These are phyloP conservation scores for Suhomyces kunorum DNA, from an alignment of 1,139 yeast species.

Conservation along the genomic window DNA sequence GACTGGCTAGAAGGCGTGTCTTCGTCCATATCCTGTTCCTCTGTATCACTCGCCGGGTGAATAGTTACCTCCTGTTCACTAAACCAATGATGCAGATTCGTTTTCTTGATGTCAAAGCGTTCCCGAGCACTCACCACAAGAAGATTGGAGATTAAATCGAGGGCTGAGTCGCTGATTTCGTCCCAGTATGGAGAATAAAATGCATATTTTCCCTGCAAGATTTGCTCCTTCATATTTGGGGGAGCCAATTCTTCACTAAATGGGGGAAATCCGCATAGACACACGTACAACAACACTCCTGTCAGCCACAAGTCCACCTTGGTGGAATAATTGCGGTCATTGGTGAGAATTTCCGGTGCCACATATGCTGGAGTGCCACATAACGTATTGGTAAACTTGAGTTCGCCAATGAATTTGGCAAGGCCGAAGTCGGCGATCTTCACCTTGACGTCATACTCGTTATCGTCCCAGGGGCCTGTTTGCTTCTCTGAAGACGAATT, in stretches of 20 bases:
- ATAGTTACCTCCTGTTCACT: slow-evolving; percentile 15
- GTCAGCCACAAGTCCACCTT: slow-evolving; percentile 81
- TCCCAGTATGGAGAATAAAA: slow-evolving; percentile 85
- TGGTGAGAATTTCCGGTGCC: slow-evolving; percentile 70
- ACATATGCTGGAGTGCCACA: slow-evolving; percentile 46
- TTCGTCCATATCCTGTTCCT: slow-evolving; percentile 12
- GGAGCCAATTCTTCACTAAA: slow-evolving; percentile 82
- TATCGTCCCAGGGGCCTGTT: slow-evolving; percentile 69
- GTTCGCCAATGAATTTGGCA: slow-evolving; percentile 32
- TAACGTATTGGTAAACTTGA: slow-evolving; percentile 30
- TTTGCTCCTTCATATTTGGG: slow-evolving; percentile 75
- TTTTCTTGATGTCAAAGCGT: slow-evolving; percentile 53
- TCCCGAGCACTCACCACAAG: slow-evolving; percentile 58
- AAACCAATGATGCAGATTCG: slow-evolving; percentile 64
- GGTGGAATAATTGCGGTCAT: slow-evolving; percentile 61
- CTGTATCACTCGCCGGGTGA: slow-evolving; percentile 3
- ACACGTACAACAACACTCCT: slow-evolving; percentile 73
- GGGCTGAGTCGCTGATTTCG: slow-evolving; percentile 59
- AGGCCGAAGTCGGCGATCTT: slow-evolving; percentile 70
- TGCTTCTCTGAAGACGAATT: slow-evolving; percentile 49
- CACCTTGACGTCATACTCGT: slow-evolving; percentile 62
- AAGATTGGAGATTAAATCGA: slow-evolving; percentile 64
- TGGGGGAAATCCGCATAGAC: slow-evolving; percentile 83
- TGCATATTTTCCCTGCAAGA: slow-evolving; percentile 63
- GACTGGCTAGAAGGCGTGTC: slow-evolving; percentile 5